Percentiles rank a stretch among this genome's conserved stretches.
Conservation (phyloP, 257 asterid species). For the Solanum chaucha region DNA sequence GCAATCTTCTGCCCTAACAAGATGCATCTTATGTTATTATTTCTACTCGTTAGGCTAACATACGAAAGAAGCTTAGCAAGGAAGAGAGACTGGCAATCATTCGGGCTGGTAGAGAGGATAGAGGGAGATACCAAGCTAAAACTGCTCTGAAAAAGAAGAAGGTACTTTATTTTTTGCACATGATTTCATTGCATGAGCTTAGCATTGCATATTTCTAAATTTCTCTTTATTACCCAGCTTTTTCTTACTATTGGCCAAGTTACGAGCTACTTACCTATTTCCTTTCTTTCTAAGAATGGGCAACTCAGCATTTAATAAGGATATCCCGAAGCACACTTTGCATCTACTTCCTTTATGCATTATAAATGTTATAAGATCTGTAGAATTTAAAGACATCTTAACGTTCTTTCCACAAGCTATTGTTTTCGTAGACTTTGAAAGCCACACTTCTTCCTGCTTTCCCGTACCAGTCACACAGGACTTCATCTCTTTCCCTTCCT, state of each 20-base stretch:
- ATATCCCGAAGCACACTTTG: background rate
- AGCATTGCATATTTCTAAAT: background rate
- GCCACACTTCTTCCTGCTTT: background rate
- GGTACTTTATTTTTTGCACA: slow-evolving; percentile 20
- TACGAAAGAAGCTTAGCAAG: slow-evolving; percentile 59
- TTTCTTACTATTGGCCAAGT: background rate
- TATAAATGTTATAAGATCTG: background rate
- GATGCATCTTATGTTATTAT: slow-evolving; percentile 11
- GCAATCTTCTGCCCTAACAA: background rate
- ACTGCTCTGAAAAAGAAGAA: slow-evolving; percentile 62
- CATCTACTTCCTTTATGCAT: background rate
- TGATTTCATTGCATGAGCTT: background rate
- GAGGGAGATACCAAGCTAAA: slow-evolving; percentile 57
- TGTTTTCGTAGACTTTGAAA: background rate
- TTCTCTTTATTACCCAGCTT: background rate
- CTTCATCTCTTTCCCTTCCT: background rate
- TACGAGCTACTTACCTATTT: background rate
- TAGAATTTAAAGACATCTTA: background rate
- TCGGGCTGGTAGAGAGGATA: slow-evolving; percentile 70
- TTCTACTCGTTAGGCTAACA: slow-evolving; percentile 49
- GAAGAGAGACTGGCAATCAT: slow-evolving; percentile 51
- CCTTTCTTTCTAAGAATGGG: background rate
- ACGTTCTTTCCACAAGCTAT: background rate
- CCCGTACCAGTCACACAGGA: background rate
- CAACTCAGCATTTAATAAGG: background rate